These are phyloP conservation scores for Arctium minus DNA, from an alignment of 129 eudicot genomes.

Conservation along the genomic window DNA sequence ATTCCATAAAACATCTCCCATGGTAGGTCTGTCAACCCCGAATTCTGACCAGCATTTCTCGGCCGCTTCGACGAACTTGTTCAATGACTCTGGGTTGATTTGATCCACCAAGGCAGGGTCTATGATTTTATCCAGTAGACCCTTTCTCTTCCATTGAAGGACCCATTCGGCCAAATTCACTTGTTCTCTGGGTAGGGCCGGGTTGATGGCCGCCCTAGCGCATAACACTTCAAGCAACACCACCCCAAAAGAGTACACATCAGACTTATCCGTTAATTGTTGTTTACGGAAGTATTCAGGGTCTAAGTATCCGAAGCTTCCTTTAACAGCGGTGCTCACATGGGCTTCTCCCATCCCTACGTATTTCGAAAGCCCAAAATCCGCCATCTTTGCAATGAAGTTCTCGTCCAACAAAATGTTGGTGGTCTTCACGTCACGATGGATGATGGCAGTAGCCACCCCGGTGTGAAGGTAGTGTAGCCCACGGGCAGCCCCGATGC, in stretches of 20 bases:
- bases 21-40: conserved; percentile 86
- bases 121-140: conserved; percentile 62
- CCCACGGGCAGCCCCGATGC: conserved; percentile 95
- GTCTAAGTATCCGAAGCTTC: conserved; percentile 91
- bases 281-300: conserved; percentile 92
- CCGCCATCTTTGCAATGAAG: conserved; percentile 86
- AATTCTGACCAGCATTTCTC: conserved; percentile 85
- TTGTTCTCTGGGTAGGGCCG: conserved; percentile 76
- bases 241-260: conserved; percentile 87
- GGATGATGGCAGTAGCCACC: conserved; percentile 78
- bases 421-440: conserved; percentile 89
- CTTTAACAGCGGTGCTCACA: conserved; percentile 94
- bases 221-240: conserved; percentile 78
- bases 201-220: conserved; percentile 78
- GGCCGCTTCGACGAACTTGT: conserved; percentile 81
- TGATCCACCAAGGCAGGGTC: conserved; percentile 55
- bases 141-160: conserved; percentile 87
- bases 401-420: conserved; percentile 80
- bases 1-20: conserved; percentile 98
- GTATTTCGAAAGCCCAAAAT: conserved; percentile 88
- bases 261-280: conserved; percentile 87
- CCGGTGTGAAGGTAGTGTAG: conserved; percentile 94
- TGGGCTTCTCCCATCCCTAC: conserved; percentile 64
- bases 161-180: conserved; percentile 97
- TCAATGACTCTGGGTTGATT: conserved; percentile 72